Evolutionary conservation across 306 rosid genomes (phyloP), one percentile per base, ranked within the genome.

Genomic region (Malus asiatica): DNA sequence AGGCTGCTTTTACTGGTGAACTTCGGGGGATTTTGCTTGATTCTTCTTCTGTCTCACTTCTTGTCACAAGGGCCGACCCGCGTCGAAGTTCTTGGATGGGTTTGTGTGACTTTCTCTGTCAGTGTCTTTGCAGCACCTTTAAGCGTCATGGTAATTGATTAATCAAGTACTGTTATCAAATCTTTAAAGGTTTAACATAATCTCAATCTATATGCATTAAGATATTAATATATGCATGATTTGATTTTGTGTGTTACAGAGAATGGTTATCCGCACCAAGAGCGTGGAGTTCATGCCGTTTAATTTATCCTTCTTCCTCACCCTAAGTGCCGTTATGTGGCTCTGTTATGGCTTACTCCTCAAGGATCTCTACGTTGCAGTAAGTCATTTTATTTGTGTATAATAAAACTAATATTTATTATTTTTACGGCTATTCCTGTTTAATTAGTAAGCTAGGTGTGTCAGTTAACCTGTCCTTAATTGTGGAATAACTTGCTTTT

Each of bases 261-360:
- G 89, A 80, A 83, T 84, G 83, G 99, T 96, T 6, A 71, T 96
- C 68, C 97, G 97, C 13, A 96, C 99, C 35, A 96, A 92, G 81
- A 96, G 99, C 84, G 97, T 96, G 15, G 98, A 96, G 85, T 96
- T 86, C 87, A 96, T 96, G 99, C 99, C 99, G 5, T 82, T 96
- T 67, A 25, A 81, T 66, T 76, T 96, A 16, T 92, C 99, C 42
- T 66, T 90, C 48, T 96, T 96, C 74, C 96, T 96, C 85, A 96
- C 99, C 23, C 71, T 89, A 48, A 92, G 99, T 33, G 99, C 99
- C 3, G 18, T 86, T 52, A 82, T 65, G 80, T 96, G 99, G 99
- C 84, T 89, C 68, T 13, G 63, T 1, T 96, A 96, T 35, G 99
- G 99, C 57, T 61, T 96, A 65, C 79, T 87, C 33, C 84, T 87